Evolutionary conservation across 352 stramenopile genomes (phyloP).

Genomic region (Pythium dissimile): DNA sequence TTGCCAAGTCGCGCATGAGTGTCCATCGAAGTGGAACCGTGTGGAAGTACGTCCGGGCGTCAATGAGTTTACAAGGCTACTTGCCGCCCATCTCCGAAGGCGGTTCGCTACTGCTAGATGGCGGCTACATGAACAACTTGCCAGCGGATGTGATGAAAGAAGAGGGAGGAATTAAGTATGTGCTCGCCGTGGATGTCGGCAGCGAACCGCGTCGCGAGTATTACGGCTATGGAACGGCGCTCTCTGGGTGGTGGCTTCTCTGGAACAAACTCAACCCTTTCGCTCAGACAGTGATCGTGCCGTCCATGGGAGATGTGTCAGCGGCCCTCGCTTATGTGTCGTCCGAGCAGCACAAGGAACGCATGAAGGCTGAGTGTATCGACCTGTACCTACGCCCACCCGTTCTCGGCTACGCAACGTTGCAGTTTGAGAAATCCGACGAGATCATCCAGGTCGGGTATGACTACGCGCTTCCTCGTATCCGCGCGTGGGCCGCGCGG

Average conservation of each 20-base stretch:
- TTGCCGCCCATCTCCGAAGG: slow-evolving; percentile 88
- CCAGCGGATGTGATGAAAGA: slow-evolving; percentile 91
- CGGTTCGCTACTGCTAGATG: slow-evolving; percentile 85
- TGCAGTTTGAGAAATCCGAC: slow-evolving; percentile 92
- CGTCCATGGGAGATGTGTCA: slow-evolving; percentile 91
- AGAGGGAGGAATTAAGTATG: slow-evolving; percentile 84
- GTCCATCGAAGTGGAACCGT: slow-evolving; percentile 82
- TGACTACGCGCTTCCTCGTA: slow-evolving; percentile 70
- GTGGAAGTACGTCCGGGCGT: slow-evolving; percentile 91
- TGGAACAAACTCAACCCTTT: slow-evolving; percentile 92
- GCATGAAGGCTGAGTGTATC: slow-evolving; percentile 79
- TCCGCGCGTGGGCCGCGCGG: slow-evolving; percentile 52
- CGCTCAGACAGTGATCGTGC: slow-evolving; percentile 79
- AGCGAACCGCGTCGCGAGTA: slow-evolving; percentile 74
- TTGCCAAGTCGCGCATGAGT: slow-evolving; percentile 85
- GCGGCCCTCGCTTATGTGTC: slow-evolving; percentile 87
- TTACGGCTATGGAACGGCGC: slow-evolving; percentile 72
- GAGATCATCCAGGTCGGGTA: slow-evolving; percentile 88
- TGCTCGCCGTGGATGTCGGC: slow-evolving; percentile 89
- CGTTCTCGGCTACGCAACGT: slow-evolving; percentile 85
- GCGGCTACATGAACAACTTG: slow-evolving; percentile 94
- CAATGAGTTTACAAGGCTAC: slow-evolving; percentile 91
- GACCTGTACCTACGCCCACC: slow-evolving; percentile 89
- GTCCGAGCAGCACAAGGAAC: slow-evolving; percentile 86
- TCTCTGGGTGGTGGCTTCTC: slow-evolving; percentile 90